phyloP scores from a whole-genome alignment of 768 basidiomycete genomes.

The Kwoniella newhampshirensis region DNA sequence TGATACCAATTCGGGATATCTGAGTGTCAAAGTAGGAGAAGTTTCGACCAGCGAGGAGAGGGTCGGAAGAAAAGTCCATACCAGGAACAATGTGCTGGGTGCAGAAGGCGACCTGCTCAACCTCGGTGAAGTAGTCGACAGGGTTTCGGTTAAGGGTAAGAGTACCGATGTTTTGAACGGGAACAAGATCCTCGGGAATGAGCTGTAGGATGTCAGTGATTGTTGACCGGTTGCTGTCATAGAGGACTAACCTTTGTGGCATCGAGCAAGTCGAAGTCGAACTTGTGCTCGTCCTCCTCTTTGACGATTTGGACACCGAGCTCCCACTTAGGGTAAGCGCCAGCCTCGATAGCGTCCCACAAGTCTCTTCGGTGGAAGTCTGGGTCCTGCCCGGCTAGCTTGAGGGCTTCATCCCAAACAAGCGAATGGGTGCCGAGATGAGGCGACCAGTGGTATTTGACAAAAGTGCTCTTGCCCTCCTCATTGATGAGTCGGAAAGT shows the following conservation, averaged over 20 bases:
- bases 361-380: slow-evolving; percentile 88
- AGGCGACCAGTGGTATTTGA: slow-evolving; percentile 85
- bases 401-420: slow-evolving; percentile 86
- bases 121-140: slow-evolving; percentile 71
- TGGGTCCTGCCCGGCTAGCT: slow-evolving; percentile 73
- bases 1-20: slow-evolving; percentile 75
- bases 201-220: too few relatives aligned
- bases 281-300: slow-evolving; percentile 71
- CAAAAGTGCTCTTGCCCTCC: slow-evolving; percentile 69
- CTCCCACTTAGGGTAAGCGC: slow-evolving; percentile 72
- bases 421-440: slow-evolving; percentile 80
- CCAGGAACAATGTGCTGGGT: slow-evolving; percentile 62
- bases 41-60: slow-evolving; percentile 62
- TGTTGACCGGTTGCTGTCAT: too few relatives aligned
- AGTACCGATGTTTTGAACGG: slow-evolving; percentile 74
- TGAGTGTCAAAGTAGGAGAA: slow-evolving; percentile 71
- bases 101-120: slow-evolving; percentile 86
- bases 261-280: slow-evolving; percentile 62
- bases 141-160: slow-evolving; percentile 58
- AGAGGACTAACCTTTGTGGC: slow-evolving; percentile 15
- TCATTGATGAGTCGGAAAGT: slow-evolving; percentile 73
- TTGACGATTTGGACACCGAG: slow-evolving; percentile 73
- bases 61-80: slow-evolving; percentile 56
- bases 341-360: slow-evolving; percentile 74
- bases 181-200: slow-evolving; percentile 78